Evolutionary conservation across 2,329 filamentous ascomycete species (phyloP), one percentile per base, ranked within the genome.

Genomic region (Passalora sequoiae): DNA sequence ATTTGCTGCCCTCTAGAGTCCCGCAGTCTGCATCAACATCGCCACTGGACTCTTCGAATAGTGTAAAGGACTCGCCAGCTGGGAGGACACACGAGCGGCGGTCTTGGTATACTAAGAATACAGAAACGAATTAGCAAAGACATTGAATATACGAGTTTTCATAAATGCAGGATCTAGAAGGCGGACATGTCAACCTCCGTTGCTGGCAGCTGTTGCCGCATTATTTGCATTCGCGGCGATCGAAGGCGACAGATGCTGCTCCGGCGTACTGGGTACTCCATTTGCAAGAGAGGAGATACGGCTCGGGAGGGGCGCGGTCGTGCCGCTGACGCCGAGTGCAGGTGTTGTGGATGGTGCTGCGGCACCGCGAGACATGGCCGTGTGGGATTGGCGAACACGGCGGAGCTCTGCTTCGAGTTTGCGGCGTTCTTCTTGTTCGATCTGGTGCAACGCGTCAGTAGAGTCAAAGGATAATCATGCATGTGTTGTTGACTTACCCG

Each of bases 341-440:
- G 36, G 36, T 3, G 36, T 24, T 13, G 36, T n/a, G 9, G 13
- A n/a, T 4, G 36, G n/a, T 16, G 36, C 33, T 37, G 33, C 24
- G 12, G n/a, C n/a, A n/a, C 22, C 21, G 10, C 36, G 36, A 12
- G 36, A 38, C 22, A 54, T 32, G 4, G 55, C 50, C n/a, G 43
- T 49, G 20, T 50, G 44, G 10, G 72, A 68, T 50, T 69, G 72
- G 40, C 68, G 68, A 40, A 79, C 54, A 13, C 69, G 69, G 33
- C 82, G 74, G 21, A 86, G 65, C 47, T 82, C 67, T 30, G 73
- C 72, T 66, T 86, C 83, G n/a, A 85, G 66, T 59, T 75, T 75
- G 38, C 80, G 74, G 35, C 82, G 73, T 66, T 85, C 81, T 65
- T 84, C 81, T 73, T 86, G 82, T 64, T 86, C 83, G 49, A 73